These are phyloP conservation scores for Penicillium lividum DNA, from an alignment of 495 filamentous ascomycete species.

Conservation along the genomic window DNA sequence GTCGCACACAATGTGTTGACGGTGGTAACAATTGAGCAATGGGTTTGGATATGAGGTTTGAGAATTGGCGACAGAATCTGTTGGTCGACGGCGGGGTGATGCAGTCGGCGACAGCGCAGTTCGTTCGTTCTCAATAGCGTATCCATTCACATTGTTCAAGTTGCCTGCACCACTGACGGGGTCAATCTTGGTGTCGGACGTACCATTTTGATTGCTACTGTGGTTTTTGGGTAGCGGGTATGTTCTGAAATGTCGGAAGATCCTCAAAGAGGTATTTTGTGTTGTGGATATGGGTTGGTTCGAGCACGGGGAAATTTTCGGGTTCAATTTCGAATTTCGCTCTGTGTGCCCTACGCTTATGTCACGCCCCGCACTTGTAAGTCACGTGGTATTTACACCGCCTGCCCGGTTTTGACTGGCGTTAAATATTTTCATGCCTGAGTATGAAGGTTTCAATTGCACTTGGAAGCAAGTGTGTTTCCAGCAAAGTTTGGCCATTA, in stretches of 20 bases:
- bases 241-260: conserved; percentile 54
- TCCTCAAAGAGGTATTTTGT: conserved; percentile 61
- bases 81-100: background rate
- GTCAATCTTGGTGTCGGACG: conserved; percentile 10
- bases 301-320: conserved; percentile 29
- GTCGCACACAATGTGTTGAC: background rate
- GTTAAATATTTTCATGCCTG: background rate
- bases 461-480: background rate
- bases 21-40: background rate
- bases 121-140: conserved; percentile 2
- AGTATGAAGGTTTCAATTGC: background rate
- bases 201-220: conserved; percentile 46
- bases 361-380: conserved; percentile 15
- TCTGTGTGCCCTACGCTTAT: conserved; percentile 47
- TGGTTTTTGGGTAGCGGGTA: conserved; percentile 26
- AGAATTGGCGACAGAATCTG: background rate
- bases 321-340: conserved; percentile 31
- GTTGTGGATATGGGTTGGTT: conserved; percentile 26
- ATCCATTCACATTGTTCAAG: conserved; percentile 16
- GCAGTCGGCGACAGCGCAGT: background rate
- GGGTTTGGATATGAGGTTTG: background rate
- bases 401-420: background rate
- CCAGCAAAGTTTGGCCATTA: conserved; percentile 1
- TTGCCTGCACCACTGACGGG: conserved; percentile 5
- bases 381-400: background rate